A percentile compares a stretch with the other conserved stretches of the same genome.
These are phyloP conservation scores for Stropharia rugosoannulata DNA, from an alignment of 768 basidiomycete genomes.

Conservation along the genomic window DNA sequence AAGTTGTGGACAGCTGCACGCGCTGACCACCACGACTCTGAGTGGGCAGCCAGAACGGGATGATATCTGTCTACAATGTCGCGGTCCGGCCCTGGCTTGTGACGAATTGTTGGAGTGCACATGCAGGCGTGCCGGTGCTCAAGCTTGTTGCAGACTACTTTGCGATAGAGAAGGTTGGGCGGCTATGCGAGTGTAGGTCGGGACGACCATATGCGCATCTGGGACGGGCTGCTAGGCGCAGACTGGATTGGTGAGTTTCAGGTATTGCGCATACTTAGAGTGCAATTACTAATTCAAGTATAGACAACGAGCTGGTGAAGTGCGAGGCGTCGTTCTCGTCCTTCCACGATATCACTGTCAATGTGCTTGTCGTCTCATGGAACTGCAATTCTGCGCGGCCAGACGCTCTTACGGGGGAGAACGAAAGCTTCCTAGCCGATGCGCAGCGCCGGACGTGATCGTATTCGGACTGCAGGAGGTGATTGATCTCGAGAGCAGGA, in stretches of 20 bases:
- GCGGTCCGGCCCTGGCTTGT: constrained; percentile 75
- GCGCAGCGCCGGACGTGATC: constrained; percentile 80
- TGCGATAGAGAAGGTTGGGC: constrained; percentile 67
- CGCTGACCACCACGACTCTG: constrained; percentile 64
- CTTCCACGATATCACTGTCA: constrained; percentile 76
- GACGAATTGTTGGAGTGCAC: constrained; percentile 88
- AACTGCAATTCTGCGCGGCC: constrained; percentile 91
- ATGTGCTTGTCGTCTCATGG: constrained; percentile 84
- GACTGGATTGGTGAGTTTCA: constrained; percentile 82
- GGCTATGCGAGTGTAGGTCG: constrained; percentile 71
- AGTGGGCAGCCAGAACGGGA: constrained; percentile 84
- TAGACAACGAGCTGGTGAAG: constrained; percentile 76
- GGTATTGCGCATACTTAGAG: background rate
- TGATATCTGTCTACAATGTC: constrained; percentile 81
- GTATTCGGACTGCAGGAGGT: constrained; percentile 96
- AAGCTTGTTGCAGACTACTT: constrained; percentile 69
- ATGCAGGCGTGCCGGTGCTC: constrained; percentile 63
- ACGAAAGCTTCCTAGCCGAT: constrained; percentile 78
- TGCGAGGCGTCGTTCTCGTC: constrained; percentile 76
- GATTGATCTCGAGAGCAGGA: constrained; percentile 89
- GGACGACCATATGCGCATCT: constrained; percentile 73
- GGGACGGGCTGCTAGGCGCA: constrained; percentile 86
- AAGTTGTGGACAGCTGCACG: constrained; percentile 83
- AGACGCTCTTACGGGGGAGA: constrained; percentile 65
- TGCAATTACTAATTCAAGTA: background rate